Evolutionary conservation across 2,329 filamentous ascomycete genomes (phyloP).

Genomic region (Ophiostoma australiae): DNA sequence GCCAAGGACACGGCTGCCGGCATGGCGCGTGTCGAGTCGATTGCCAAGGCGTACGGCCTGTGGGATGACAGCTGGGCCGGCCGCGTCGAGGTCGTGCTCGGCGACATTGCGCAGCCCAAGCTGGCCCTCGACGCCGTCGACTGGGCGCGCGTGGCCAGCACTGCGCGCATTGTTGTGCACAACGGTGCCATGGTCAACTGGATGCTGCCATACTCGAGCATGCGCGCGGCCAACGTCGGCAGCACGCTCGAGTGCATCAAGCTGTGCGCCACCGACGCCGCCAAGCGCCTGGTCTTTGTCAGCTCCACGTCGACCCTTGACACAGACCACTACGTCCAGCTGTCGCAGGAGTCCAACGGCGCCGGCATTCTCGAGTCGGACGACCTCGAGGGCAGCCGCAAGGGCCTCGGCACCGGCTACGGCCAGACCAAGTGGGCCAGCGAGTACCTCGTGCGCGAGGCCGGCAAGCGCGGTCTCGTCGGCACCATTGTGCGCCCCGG

Average conservation of each 20-base stretch:
- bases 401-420: slow-evolving; percentile 78
- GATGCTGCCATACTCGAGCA: slow-evolving; percentile 69
- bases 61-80: slow-evolving; percentile 50
- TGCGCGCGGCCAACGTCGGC: slow-evolving; percentile 72
- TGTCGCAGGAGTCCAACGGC: slow-evolving; percentile 55
- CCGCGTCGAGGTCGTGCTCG: slow-evolving; percentile 63
- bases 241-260: slow-evolving; percentile 70
- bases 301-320: slow-evolving; percentile 80
- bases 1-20: slow-evolving; percentile 50
- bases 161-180: slow-evolving; percentile 71
- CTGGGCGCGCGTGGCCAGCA: slow-evolving; percentile 61
- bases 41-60: slow-evolving; percentile 66
- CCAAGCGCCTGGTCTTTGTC: slow-evolving; percentile 77
- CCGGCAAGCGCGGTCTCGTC: slow-evolving; percentile 68
- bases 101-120: slow-evolving; percentile 66
- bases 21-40: slow-evolving; percentile 44
- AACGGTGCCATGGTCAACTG: slow-evolving; percentile 81
- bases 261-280: slow-evolving; percentile 63
- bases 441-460: slow-evolving; percentile 67
- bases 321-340: slow-evolving; percentile 70
- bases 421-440: slow-evolving; percentile 86
- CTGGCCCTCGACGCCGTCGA: slow-evolving; percentile 64
- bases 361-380: slow-evolving; percentile 68
- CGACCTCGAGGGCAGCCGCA: slow-evolving; percentile 69
- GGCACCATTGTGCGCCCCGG: slow-evolving; percentile 77